phyloP scores from a whole-genome alignment of 1,139 yeast genomes.

The Kodamaea sp. region DNA sequence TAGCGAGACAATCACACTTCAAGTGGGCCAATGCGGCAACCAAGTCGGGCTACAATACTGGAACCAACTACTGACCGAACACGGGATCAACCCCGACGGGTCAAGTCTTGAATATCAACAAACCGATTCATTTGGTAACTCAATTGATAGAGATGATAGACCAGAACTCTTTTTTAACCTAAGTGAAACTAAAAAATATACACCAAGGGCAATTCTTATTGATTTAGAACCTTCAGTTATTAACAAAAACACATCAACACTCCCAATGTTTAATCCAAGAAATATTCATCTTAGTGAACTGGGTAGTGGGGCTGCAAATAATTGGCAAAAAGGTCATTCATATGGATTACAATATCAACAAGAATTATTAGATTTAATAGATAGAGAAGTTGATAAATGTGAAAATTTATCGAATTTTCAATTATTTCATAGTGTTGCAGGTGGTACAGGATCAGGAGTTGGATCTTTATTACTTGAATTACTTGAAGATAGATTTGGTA shows the following conservation, averaged over 20 bases:
- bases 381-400: slow-evolving; percentile 86
- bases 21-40: slow-evolving; percentile 89
- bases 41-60: slow-evolving; percentile 93
- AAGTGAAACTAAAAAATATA: slow-evolving; percentile 67
- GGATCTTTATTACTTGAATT: slow-evolving; percentile 81
- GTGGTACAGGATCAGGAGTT: slow-evolving; percentile 96
- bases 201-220: slow-evolving; percentile 81
- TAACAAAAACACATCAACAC: slow-evolving; percentile 52
- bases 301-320: slow-evolving; percentile 93
- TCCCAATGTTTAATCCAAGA: slow-evolving; percentile 79
- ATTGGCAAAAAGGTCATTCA: slow-evolving; percentile 89
- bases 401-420: slow-evolving; percentile 90
- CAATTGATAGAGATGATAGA: slow-evolving; percentile 52
- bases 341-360: slow-evolving; percentile 72
- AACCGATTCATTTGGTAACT: slow-evolving; percentile 1
- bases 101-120: slow-evolving; percentile 21
- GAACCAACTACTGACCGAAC: slow-evolving; percentile 86
- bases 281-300: slow-evolving; percentile 74
- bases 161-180: slow-evolving; percentile 82
- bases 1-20: slow-evolving; percentile 42
- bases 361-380: slow-evolving; percentile 74
- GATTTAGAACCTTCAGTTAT: slow-evolving; percentile 93
- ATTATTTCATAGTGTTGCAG: slow-evolving; percentile 93
- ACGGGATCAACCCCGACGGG: slow-evolving; percentile 81
- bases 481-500: slow-evolving; percentile 71